A percentile compares a stretch with the other conserved stretches of the same genome.
Evolutionary conservation across 371 early-diverging fungal genomes (phyloP).

Genomic region (Massospora cicadina): DNA sequence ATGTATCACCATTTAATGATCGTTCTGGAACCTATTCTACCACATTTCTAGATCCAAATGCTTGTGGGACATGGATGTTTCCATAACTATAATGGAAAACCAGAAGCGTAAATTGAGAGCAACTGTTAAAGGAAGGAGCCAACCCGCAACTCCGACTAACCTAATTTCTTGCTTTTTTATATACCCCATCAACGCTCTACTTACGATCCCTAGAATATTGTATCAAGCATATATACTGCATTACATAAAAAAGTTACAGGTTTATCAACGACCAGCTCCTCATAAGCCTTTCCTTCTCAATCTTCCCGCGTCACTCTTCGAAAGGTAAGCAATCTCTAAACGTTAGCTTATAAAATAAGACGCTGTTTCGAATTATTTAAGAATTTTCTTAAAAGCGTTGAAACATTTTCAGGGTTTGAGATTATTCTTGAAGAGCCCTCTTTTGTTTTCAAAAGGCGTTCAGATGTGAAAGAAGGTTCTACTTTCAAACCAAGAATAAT

Average conservation of each 20-base stretch:
- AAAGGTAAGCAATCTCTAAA: neutral
- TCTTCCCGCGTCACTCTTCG: conserved; percentile 10
- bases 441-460: neutral
- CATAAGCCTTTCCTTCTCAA: conserved; percentile 12
- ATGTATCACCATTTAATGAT: conserved; percentile 38
- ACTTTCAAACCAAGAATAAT: neutral
- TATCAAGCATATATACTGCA: conserved; percentile 23
- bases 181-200: conserved; percentile 25
- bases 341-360: neutral
- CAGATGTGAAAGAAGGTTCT: neutral
- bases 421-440: neutral
- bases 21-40: conserved; percentile 27
- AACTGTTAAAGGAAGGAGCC: conserved; percentile 11
- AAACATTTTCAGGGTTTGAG: neutral
- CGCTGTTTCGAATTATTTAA: neutral
- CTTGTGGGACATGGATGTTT: conserved; percentile 6
- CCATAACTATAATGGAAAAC: neutral
- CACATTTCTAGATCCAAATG: conserved; percentile 14
- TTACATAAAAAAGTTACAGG: conserved; percentile 19
- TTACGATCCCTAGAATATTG: conserved; percentile 32
- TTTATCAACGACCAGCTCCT: conserved; percentile 29
- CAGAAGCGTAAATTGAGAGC: neutral
- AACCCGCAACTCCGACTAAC: conserved; percentile 14
- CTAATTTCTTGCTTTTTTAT: conserved; percentile 13
- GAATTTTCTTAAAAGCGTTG: neutral